phyloP scores from a whole-genome alignment of 2,329 filamentous ascomycete species.

The Colletotrichum sojae region DNA sequence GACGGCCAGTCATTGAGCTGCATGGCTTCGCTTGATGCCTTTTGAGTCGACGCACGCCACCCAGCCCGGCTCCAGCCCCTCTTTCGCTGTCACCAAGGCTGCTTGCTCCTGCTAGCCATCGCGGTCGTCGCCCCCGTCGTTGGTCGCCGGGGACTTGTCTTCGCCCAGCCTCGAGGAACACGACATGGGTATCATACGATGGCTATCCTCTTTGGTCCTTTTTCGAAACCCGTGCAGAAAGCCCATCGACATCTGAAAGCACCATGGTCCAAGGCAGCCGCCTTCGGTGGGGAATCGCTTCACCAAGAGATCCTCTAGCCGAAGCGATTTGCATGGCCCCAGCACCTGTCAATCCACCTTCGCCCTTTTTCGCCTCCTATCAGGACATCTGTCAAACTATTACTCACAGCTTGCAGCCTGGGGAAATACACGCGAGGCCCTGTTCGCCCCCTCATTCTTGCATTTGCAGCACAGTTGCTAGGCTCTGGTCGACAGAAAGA shows the following conservation, averaged over 20 bases:
- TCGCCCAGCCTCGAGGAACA: slow-evolving; percentile 17
- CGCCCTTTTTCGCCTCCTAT: slow-evolving; percentile 8
- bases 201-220: slow-evolving; percentile 9
- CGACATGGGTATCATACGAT: slow-evolving; percentile 36
- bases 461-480: not conserved
- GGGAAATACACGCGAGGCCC: slow-evolving; percentile 17
- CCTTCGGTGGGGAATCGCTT: slow-evolving; percentile 29
- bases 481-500: not conserved
- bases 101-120: not conserved
- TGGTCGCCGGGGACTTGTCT: slow-evolving; percentile 12
- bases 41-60: slow-evolving; percentile 28
- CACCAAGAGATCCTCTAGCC: slow-evolving; percentile 4
- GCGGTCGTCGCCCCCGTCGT: slow-evolving; percentile 11
- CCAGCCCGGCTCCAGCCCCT: slow-evolving; percentile 19
- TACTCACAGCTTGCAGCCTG: slow-evolving; percentile 36
- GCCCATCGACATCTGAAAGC: slow-evolving; percentile 28
- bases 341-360: slow-evolving; percentile 7
- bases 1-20: slow-evolving; percentile 23
- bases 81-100: slow-evolving; percentile 14
- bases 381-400: slow-evolving; percentile 28
- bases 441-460: slow-evolving; percentile 3
- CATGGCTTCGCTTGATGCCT: slow-evolving; percentile 27
- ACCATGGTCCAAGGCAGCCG: slow-evolving; percentile 16
- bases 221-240: slow-evolving; percentile 30
- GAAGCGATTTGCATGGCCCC: not conserved